A percentile compares a stretch with the other conserved stretches of the same genome.
phyloP scores from a whole-genome alignment of 1,139 yeast species.

The Zhuliangozyma blackwelliae region DNA sequence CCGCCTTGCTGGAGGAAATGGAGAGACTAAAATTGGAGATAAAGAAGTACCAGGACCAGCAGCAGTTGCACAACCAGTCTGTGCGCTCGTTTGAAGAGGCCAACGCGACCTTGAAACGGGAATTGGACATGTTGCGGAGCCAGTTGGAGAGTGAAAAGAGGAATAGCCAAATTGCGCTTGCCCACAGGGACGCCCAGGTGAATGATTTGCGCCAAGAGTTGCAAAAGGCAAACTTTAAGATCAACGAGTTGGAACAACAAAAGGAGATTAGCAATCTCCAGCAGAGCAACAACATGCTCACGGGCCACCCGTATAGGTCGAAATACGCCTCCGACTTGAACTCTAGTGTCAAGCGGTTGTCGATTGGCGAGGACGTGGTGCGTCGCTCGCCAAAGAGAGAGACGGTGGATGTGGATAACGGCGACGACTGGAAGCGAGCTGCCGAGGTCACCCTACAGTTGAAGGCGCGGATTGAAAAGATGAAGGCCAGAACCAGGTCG shows the following conservation, averaged over 20 bases:
- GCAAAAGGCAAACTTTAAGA: slow-evolving; percentile 12
- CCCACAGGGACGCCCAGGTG: slow-evolving; percentile 11
- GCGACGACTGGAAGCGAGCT: slow-evolving; percentile 84
- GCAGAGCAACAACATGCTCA: slow-evolving; percentile 5
- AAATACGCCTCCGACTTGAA: slow-evolving; percentile 33
- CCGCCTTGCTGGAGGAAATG: slow-evolving; percentile 14
- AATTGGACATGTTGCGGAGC: slow-evolving; percentile 6
- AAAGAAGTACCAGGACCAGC: slow-evolving; percentile 5
- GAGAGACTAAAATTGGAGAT: slow-evolving; percentile 44
- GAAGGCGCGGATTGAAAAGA: slow-evolving; percentile 82
- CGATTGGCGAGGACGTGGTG: slow-evolving; percentile 32
- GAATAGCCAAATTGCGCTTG: slow-evolving; percentile 6
- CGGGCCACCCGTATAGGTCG: slow-evolving; percentile 2
- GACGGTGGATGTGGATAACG: slow-evolving; percentile 29
- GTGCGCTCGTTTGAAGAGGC: slow-evolving; percentile 4
- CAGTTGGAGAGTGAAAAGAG: slow-evolving; percentile 8
- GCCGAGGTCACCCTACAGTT: slow-evolving; percentile 84
- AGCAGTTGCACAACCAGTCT: slow-evolving; percentile 3
- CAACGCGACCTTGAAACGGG: slow-evolving; percentile 7
- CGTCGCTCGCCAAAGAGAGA: slow-evolving; percentile 5
- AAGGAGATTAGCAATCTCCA: slow-evolving; percentile 9
- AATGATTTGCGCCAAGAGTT: slow-evolving; percentile 10
- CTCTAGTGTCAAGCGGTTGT: slow-evolving; percentile 41
- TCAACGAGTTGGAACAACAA: slow-evolving; percentile 13
- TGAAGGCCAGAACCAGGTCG: slow-evolving; percentile 52